Base-by-base conservation (phyloP, 192 early-diverging fungal genomes). In the Gigaspora rosea region DNA sequence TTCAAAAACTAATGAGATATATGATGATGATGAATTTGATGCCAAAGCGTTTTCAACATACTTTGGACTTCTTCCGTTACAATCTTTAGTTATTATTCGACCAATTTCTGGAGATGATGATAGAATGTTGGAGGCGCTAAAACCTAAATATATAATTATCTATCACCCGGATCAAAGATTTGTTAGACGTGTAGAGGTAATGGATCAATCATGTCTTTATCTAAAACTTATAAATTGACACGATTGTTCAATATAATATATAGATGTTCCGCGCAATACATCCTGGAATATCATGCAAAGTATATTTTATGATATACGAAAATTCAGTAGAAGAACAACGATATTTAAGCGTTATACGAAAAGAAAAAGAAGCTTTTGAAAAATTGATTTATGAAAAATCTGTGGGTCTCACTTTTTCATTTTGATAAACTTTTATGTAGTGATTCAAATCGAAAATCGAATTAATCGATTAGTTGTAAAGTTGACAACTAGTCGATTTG, bases 281-380 rank as follows among this genome's bases (percentile, higher is more conserved):
- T 78, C 88, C 90, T 8, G 80, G 79, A 2, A 66, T 78, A 9
- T 79, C 87, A 20, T 76, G 92, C 20, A 91, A 91, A 68, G 94
- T 98, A 8, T 98, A 96, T 72, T 97, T 98, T 81, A 86, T 97
- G 78, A 87, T 96, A 1, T 98, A 99, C 80, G 93, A 97, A 66
- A 94, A 96, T 81, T 95, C 94, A 9, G 88, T 96, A 1, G 96
- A 99, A 81, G 97, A 98, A 82, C 97, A 98, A 82, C 82, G 88
- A 35, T 99, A 96, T 75, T 79, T 99, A 49, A 92, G 91, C 32
- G 81, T 84, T 0, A 90, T 99, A 75, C 85, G 97, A 22, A 88
- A 88, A 57, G 97, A 99, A 80, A 96, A 96, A 79, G 91, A 95
- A 71, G 89, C 97, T 0, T 99, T 99, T 85, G 96, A 98, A 80